Evolutionary conservation across 352 stramenopile genomes (phyloP).

Genomic region (Thalassiosira mediterranea): DNA sequence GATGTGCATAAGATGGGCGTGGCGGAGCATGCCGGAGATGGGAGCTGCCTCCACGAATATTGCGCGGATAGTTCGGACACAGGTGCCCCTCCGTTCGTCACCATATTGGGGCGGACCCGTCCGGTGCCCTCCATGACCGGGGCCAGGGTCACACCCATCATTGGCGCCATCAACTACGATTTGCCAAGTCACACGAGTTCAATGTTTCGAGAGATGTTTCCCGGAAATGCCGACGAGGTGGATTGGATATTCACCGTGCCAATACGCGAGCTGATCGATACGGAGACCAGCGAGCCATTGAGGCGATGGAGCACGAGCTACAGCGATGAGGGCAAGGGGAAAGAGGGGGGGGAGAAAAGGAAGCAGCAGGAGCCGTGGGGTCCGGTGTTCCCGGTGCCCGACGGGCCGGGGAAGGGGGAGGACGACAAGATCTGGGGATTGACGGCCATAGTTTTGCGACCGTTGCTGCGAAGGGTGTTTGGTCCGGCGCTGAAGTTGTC

Average conservation of each 20-base stretch:
- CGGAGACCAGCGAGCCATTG: conserved; percentile 53
- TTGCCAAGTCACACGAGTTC: conserved; percentile 34
- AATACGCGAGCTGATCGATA: conserved; percentile 54
- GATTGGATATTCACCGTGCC: conserved; percentile 70
- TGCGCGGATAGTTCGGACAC: too few species aligned
- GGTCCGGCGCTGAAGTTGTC: conserved; percentile 52
- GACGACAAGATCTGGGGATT: conserved; percentile 75
- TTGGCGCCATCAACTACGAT: conserved; percentile 58
- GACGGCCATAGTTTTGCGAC: conserved; percentile 67
- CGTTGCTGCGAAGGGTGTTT: conserved; percentile 69
- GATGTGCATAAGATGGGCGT: conserved; percentile 6
- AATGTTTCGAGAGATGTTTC: conserved; percentile 56
- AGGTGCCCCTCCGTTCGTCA: conserved; percentile 20
- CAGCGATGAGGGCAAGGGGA: conserved; percentile 53
- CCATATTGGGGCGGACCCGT: conserved; percentile 62
- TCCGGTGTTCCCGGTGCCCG: conserved; percentile 54
- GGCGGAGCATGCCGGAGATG: background rate
- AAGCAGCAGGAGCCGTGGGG: conserved; percentile 17
- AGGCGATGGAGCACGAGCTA: conserved; percentile 42
- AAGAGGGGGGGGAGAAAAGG: background rate
- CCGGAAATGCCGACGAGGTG: conserved; percentile 64
- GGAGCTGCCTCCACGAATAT: too few species aligned
- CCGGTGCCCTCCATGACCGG: conserved; percentile 58
- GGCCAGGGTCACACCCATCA: conserved; percentile 67
- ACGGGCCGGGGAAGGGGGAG: conserved; percentile 30